phyloP scores from a whole-genome alignment of 495 filamentous ascomycete species.

The Gamarada debralockiae region DNA sequence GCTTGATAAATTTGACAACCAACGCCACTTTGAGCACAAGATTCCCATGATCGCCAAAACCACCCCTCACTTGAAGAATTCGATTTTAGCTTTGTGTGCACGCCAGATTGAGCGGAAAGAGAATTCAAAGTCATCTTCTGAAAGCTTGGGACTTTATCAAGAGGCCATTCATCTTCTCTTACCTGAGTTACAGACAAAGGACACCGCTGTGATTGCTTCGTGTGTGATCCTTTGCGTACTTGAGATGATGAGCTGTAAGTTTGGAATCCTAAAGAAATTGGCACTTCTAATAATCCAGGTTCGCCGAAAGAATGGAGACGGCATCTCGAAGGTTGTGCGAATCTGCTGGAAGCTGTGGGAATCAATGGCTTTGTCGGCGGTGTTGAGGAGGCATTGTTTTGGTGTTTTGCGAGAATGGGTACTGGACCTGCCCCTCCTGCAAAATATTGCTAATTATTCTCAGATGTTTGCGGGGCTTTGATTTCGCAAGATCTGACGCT shows the following conservation, averaged over 20 bases:
- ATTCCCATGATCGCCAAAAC: conserved; percentile 23
- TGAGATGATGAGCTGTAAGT: conserved; percentile 21
- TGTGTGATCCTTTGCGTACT: conserved; percentile 17
- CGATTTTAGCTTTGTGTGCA: background rate
- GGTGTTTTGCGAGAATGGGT: background rate
- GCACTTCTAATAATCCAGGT: no score
- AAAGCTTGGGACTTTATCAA: background rate
- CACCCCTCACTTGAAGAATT: background rate
- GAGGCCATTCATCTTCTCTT: background rate
- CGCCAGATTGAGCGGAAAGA: background rate
- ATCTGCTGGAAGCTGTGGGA: conserved; percentile 13
- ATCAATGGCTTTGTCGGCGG: conserved; percentile 6
- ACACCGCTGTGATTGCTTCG: background rate
- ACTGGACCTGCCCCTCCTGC: no score
- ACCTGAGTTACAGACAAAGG: background rate
- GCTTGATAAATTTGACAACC: conserved; percentile 22
- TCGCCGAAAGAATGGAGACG: conserved; percentile 19
- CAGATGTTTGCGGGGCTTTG: no score
- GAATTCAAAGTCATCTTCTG: background rate
- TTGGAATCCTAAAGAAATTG: no score
- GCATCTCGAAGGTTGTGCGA: conserved; percentile 21
- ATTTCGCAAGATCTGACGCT: no score
- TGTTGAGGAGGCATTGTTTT: background rate
- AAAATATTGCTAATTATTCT: no score
- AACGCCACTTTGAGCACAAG: conserved; percentile 33